These are phyloP conservation scores for Alternaria viburni DNA, from an alignment of 2,329 filamentous ascomycete species.

Conservation along the genomic window DNA sequence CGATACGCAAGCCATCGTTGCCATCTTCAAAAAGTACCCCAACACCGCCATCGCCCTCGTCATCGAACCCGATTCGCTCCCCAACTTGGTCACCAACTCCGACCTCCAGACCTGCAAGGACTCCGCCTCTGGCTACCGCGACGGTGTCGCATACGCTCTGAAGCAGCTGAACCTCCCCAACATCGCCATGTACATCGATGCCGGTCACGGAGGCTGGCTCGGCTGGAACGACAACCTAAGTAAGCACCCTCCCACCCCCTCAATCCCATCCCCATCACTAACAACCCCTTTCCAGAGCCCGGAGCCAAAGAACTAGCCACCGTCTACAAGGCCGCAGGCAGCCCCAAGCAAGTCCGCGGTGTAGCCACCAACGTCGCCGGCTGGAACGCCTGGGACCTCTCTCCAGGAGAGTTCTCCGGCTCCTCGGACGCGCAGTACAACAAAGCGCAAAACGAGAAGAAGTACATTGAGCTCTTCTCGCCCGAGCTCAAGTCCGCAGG, in stretches of 20 bases:
- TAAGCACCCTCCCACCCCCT: slow-evolving; percentile 14
- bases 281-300: slow-evolving; percentile 41
- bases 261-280: not conserved
- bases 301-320: slow-evolving; percentile 58
- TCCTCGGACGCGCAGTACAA: slow-evolving; percentile 45
- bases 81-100: slow-evolving; percentile 68
- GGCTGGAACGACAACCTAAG: slow-evolving; percentile 68
- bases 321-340: slow-evolving; percentile 57
- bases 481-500: slow-evolving; percentile 57
- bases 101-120: slow-evolving; percentile 62
- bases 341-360: slow-evolving; percentile 58
- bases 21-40: slow-evolving; percentile 62
- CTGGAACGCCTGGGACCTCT: slow-evolving; percentile 62
- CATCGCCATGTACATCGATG: slow-evolving; percentile 69
- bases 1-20: slow-evolving; percentile 53
- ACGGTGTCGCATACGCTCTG: slow-evolving; percentile 65
- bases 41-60: slow-evolving; percentile 47
- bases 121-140: slow-evolving; percentile 63
- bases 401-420: slow-evolving; percentile 46
- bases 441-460: slow-evolving; percentile 60
- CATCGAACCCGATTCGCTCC: slow-evolving; percentile 68
- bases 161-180: slow-evolving; percentile 66
- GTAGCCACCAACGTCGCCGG: slow-evolving; percentile 65
- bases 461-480: slow-evolving; percentile 59
- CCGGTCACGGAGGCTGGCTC: slow-evolving; percentile 70